Conservation (phyloP, 768 basidiomycete genomes). For the Podaxis mareebaensis region DNA sequence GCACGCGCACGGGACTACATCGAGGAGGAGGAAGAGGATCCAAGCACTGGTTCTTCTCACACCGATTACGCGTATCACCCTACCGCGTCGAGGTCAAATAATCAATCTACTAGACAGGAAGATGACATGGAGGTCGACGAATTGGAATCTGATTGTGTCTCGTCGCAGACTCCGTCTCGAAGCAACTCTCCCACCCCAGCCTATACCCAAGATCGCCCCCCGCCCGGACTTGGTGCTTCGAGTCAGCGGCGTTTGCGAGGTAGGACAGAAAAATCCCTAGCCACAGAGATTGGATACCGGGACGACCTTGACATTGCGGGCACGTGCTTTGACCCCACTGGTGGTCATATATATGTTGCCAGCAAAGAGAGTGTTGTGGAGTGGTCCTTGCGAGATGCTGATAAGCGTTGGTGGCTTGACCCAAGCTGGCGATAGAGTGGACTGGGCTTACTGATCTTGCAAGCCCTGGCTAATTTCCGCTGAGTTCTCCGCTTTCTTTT, state of each 20-base stretch:
- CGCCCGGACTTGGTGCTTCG: background rate
- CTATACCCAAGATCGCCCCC: background rate
- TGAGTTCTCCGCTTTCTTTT: background rate
- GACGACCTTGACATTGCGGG: constrained; percentile 33
- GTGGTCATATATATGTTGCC: constrained; percentile 32
- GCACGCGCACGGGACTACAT: constrained; percentile 34
- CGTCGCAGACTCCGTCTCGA: constrained; percentile 38
- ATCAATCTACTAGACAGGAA: constrained; percentile 21
- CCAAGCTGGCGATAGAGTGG: constrained; percentile 41
- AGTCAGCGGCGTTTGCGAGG: background rate
- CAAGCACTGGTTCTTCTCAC: constrained; percentile 30
- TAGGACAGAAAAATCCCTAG: constrained; percentile 2
- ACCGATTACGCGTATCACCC: constrained; percentile 32
- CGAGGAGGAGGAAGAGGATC: constrained; percentile 22
- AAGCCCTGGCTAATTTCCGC: background rate
- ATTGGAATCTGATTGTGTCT: constrained; percentile 55
- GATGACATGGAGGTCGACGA: constrained; percentile 51
- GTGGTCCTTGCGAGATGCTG: constrained; percentile 53
- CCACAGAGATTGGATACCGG: constrained; percentile 17
- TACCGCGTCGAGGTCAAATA: constrained; percentile 14
- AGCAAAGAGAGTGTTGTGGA: constrained; percentile 21
- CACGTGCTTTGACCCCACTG: constrained; percentile 32
- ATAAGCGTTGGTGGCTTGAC: constrained; percentile 73
- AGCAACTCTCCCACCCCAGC: constrained; percentile 39
- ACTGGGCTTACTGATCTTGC: background rate